Base-by-base conservation (phyloP, 2,329 filamentous ascomycete genomes). In the Ophiostoma ips region DNA sequence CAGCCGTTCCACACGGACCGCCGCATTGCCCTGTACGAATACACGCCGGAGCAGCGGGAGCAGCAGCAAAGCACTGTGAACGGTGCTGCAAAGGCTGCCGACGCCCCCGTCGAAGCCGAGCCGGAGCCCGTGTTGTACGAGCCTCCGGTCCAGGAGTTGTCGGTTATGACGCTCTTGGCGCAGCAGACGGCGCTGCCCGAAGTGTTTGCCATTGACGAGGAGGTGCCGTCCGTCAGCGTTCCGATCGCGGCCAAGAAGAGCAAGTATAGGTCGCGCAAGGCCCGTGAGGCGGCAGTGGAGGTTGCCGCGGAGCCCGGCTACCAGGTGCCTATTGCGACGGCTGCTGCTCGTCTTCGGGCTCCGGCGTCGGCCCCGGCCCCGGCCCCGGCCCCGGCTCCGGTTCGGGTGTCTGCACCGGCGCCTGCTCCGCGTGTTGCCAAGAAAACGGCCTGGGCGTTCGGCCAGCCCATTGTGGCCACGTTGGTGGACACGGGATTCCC, bases 1-100 rank as follows among this genome's bases (percentile, higher is more conserved):
- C 89, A 95, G 60, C 90, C 92, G 1, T 95, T 96, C 68, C 90
- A 96, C 63, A 92, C 89, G 0, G 89, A 96, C 60, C 77, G 80
- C 50, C 79, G 90, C 3, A 85, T 96, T 41, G 78, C 75, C n/a
- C 71, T 95, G 28, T 84, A 81, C 57, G 75, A 87, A 38, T 85
- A 45, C 30, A 12, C 11, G n/a, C 28, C 43, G 12, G 15, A 16
- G 15, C 40, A 43, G 24, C 40, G 11, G 31, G 5, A 15, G n/a
- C 21, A 43, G 40, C 24, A 31, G 16, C 24, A 30, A n/a, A n/a
- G n/a, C 24, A 41, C 16, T 12, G n/a, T n/a, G n/a, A n/a, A 83
- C 60, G 65, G 61, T 34, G 55, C 58, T 10, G 7, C 30, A 4
- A 6, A 33, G 5, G n/a, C 2, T 12, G 8, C 9, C 13, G 18